phyloP scores from a whole-genome alignment of 2,329 filamentous ascomycete genomes.

The Stemphylium lycopersici region DNA sequence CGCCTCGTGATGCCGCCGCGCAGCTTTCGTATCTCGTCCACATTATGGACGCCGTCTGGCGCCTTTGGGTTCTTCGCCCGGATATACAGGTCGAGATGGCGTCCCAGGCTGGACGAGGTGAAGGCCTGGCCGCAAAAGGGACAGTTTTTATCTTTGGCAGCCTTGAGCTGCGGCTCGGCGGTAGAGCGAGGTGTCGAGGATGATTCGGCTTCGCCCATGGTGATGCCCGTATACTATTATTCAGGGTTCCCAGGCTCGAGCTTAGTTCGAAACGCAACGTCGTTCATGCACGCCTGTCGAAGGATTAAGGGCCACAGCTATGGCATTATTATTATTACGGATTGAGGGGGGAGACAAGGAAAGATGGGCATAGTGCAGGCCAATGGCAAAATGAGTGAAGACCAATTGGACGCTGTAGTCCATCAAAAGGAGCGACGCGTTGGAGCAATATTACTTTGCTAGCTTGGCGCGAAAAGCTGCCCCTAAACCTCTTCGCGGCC shows the following conservation, averaged over 20 bases:
- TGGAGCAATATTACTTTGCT: constrained; percentile 27
- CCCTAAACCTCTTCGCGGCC: constrained; percentile 27
- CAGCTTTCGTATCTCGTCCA: constrained; percentile 84
- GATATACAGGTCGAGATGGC: constrained; percentile 93
- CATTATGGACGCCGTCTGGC: constrained; percentile 85
- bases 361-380: constrained; percentile 14
- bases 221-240: constrained; percentile 17
- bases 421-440: constrained; percentile 36
- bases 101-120: constrained; percentile 82
- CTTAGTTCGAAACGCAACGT: constrained; percentile 21
- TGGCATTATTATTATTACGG: constrained; percentile 36
- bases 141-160: constrained; percentile 84
- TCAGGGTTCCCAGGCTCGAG: constrained; percentile 27
- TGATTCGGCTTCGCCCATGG: constrained; percentile 47
- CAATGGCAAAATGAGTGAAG: constrained; percentile 19
- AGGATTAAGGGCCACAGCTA: constrained; percentile 22
- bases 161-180: constrained; percentile 45
- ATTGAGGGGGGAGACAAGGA: constrained; percentile 11
- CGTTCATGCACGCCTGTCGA: constrained; percentile 22
- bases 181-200: constrained; percentile 46
- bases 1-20: constrained; percentile 85
- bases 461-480: constrained; percentile 31
- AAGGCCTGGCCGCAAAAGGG: constrained; percentile 89
- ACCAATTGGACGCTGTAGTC: constrained; percentile 19
- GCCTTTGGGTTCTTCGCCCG: constrained; percentile 90